phyloP scores from a whole-genome alignment of 257 asterid genomes.

The Solanum ossicruentum region DNA sequence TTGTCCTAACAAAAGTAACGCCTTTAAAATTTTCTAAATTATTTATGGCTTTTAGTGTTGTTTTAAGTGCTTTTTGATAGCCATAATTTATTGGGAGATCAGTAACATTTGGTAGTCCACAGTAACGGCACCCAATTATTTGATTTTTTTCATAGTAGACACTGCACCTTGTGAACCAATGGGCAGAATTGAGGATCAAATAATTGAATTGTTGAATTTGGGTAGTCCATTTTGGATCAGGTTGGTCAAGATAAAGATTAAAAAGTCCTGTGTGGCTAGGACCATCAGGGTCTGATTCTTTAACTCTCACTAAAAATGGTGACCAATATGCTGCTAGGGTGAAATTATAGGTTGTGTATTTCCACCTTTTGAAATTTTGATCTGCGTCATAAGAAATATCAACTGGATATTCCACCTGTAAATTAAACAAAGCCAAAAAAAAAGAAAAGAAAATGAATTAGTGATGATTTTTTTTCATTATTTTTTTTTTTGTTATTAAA shows the following conservation, averaged over 20 bases:
- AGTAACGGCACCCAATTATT: slow-evolving; percentile 15
- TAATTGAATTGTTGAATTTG: slow-evolving; percentile 13
- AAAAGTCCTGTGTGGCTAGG: slow-evolving; percentile 23
- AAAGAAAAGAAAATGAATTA: background rate
- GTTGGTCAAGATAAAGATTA: slow-evolving; percentile 19
- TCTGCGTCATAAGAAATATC: slow-evolving; percentile 22
- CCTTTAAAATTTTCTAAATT: slow-evolving; percentile 7
- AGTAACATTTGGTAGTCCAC: slow-evolving; percentile 6
- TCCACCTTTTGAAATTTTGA: slow-evolving; percentile 41
- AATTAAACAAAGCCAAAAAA: background rate
- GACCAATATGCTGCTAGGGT: slow-evolving; percentile 32
- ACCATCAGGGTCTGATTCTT: slow-evolving; percentile 11
- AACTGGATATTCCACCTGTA: slow-evolving; percentile 36
- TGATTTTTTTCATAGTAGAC: slow-evolving; percentile 4
- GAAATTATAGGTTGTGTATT: slow-evolving; percentile 31
- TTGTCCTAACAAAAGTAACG: slow-evolving; percentile 12
- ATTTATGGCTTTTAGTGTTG: slow-evolving; percentile 14
- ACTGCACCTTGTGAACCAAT: slow-evolving; percentile 20
- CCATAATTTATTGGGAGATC: slow-evolving; percentile 14
- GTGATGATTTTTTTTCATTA: background rate
- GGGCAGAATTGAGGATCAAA: slow-evolving; percentile 14
- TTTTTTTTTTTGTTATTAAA: background rate
- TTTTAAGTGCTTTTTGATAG: slow-evolving; percentile 11
- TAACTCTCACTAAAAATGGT: slow-evolving; percentile 25
- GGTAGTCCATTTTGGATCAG: slow-evolving; percentile 10